Evolutionary conservation across 2,329 filamentous ascomycete genomes (phyloP), one percentile per base, ranked within the genome.

Genomic region (Aotearoamyces nothofagi): DNA sequence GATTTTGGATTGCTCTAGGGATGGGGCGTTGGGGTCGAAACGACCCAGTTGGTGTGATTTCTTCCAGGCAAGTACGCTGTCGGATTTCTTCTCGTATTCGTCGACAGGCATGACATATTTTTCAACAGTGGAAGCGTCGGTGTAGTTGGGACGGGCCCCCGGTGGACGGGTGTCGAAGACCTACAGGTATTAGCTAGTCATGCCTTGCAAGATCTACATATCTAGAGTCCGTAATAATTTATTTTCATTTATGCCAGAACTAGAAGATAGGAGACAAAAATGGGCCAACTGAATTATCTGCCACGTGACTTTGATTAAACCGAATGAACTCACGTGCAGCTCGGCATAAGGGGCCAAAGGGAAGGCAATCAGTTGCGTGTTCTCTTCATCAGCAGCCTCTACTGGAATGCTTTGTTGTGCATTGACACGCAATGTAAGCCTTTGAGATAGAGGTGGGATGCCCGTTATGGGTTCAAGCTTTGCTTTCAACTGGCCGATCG

Each of bases 11-110:
- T 81, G 64, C 49, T 84, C 76, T 13, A 78, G 68, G 35, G 63
- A 70, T 11, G 79, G 73, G 5, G 84, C 82, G 42, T 77, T 65
- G 9, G 90, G 90, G 49, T 96, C 83, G 55, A 98, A 98, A 19
- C 90, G 81, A 28, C 90, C 90, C n/a, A 96, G 69, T 51, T 92
- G 86, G 53, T 93, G 76, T n/a, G 73, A 61, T 57, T 81, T 87
- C 58, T 98, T 98, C 84, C 84, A 96, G 5, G 86, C 81, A 14
- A 94, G 68, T 9, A 98, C 90, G 3, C 79, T 87, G 55, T 94
- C 82, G 24, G 73, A 63, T 47, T 86, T 83, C 46, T 73, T 71
- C 50, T 84, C 83, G 56, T 98, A 98, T 47, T 86, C 78, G 27
- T 76, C 66, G 29, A 68, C 63, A n/a, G 84, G 81, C 66, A 98